Conservation (phyloP, 192 early-diverging fungal species). For the Oehlia diaphana region DNA sequence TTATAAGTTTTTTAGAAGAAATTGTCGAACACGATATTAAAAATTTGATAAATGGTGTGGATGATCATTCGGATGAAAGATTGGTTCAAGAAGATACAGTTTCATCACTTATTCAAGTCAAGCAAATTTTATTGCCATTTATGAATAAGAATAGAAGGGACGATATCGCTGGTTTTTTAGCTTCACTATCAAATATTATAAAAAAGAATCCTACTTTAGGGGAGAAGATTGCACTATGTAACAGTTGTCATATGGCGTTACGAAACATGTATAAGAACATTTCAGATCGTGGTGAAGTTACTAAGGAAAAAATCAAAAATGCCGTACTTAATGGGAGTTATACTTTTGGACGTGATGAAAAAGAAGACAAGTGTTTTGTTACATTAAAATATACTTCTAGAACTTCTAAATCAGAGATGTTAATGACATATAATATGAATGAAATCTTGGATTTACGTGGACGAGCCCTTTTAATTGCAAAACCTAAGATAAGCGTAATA, state of each 20-base stretch:
- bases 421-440: conserved; percentile 1
- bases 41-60: conserved; percentile 34
- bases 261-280: conserved; percentile 25
- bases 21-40: conserved; percentile 25
- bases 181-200: background rate
- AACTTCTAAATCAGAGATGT: too few relatives aligned
- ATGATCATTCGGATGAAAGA: conserved; percentile 31
- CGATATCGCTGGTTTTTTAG: background rate
- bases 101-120: conserved; percentile 27
- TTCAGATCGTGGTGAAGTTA: background rate
- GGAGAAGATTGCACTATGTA: conserved; percentile 24
- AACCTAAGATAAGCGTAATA: conserved; percentile 3
- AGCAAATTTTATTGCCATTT: conserved; percentile 19
- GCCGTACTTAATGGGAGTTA: conserved; percentile 25
- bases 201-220: conserved; percentile 1
- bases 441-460: conserved; percentile 32
- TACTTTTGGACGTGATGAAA: conserved; percentile 17
- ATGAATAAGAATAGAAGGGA: background rate
- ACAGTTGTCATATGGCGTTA: conserved; percentile 18
- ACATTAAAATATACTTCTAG: conserved; percentile 3
- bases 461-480: conserved; percentile 29
- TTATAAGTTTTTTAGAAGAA: background rate
- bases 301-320: conserved; percentile 11
- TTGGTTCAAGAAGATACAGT: conserved; percentile 30
- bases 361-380: conserved; percentile 22